Evolutionary conservation across 306 rosid genomes (phyloP).

Genomic region (Psophocarpus tetragonolobus): DNA sequence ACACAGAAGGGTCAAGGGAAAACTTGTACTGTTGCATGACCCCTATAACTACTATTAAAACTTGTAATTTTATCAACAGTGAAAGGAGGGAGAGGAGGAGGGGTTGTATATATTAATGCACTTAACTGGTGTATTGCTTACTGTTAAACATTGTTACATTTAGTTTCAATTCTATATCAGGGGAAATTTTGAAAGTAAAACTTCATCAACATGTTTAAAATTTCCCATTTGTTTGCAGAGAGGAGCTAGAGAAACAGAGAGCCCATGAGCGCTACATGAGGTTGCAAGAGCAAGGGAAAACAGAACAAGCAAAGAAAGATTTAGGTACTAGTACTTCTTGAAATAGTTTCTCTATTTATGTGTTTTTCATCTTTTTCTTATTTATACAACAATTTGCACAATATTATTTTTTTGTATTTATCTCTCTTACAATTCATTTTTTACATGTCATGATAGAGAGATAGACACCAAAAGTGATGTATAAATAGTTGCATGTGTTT

Average conservation of each 20-base stretch:
- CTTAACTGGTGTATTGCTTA: not conserved
- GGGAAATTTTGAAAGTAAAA: not conserved
- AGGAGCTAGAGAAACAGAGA: conserved; percentile 85
- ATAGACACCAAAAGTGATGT: too few species aligned
- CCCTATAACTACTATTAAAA: not conserved
- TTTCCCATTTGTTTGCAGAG: conserved; percentile 49
- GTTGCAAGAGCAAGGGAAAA: conserved; percentile 93
- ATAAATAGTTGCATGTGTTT: too few species aligned
- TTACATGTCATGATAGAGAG: too few species aligned
- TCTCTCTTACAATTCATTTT: too few species aligned
- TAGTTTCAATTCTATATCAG: not conserved
- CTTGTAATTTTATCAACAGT: not conserved
- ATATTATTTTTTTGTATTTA: too few species aligned
- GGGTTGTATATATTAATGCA: not conserved
- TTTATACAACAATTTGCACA: too few species aligned
- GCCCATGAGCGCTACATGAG: conserved; percentile 88
- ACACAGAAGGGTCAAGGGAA: not conserved
- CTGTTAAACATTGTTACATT: not conserved
- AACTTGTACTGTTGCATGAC: not conserved
- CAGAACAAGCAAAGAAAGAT: conserved; percentile 90
- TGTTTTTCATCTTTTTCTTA: not conserved
- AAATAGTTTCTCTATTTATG: not conserved
- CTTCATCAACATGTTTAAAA: not conserved
- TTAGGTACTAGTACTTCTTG: conserved; percentile 56
- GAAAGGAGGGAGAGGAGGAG: not conserved